A percentile compares a stretch with the other conserved stretches of the same genome.
phyloP scores from a whole-genome alignment of 331 rosid species.

The Prunus yedoensis region DNA sequence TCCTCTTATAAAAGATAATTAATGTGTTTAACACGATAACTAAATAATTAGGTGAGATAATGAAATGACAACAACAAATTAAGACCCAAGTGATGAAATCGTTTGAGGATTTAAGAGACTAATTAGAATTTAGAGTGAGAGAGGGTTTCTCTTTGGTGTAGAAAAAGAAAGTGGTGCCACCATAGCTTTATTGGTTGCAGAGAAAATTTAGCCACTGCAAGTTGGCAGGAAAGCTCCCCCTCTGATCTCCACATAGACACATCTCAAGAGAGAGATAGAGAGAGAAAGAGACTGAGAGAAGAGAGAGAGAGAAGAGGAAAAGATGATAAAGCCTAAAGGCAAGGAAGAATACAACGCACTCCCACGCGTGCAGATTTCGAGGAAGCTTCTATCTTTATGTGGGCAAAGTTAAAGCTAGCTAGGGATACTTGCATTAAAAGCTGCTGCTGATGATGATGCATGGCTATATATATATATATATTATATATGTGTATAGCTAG shows the following conservation, averaged over 20 bases:
- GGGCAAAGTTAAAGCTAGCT: constrained; percentile 42
- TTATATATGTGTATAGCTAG: background rate
- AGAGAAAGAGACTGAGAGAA: constrained; percentile 23
- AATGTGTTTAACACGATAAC: background rate
- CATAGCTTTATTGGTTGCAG: constrained; percentile 70
- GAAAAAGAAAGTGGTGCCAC: constrained; percentile 45
- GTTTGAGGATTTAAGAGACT: background rate
- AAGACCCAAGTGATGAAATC: background rate
- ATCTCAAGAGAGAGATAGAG: constrained; percentile 32
- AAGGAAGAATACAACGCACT: constrained; percentile 93
- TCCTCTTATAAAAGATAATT: background rate
- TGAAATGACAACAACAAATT: background rate
- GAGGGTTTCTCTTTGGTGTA: constrained; percentile 32
- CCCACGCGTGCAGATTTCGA: constrained; percentile 82
- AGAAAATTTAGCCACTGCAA: constrained; percentile 70
- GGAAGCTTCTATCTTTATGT: constrained; percentile 96
- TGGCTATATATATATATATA: constrained; percentile 12
- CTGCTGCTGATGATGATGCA: constrained; percentile 38
- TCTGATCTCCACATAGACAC: constrained; percentile 24
- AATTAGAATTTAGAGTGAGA: constrained; percentile 10
- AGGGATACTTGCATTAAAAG: constrained; percentile 35
- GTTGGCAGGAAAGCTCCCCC: constrained; percentile 68
- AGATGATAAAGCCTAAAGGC: constrained; percentile 80
- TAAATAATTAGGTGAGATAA: background rate
- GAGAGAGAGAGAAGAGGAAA: constrained; percentile 26